A percentile compares a stretch with the other conserved stretches of the same genome.
These are phyloP conservation scores for Phytophthora citrophthora DNA, from an alignment of 352 stramenopile species.

Conservation along the genomic window DNA sequence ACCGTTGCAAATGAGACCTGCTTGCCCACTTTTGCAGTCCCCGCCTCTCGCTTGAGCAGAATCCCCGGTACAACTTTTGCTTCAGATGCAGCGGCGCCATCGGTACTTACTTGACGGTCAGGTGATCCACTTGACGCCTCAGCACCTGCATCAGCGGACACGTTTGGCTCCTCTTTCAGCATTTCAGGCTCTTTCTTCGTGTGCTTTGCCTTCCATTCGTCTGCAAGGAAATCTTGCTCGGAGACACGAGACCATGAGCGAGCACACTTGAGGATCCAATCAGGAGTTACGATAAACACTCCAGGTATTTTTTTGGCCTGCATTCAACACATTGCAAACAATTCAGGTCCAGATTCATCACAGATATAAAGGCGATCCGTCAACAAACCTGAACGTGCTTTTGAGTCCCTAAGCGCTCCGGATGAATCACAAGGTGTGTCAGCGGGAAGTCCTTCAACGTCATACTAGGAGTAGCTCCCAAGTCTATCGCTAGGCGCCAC, in stretches of 20 bases:
- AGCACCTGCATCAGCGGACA: neutral
- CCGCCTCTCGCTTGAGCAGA: conserved; percentile 19
- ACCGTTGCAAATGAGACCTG: conserved; percentile 67
- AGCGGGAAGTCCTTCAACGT: conserved; percentile 74
- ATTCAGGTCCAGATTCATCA: neutral
- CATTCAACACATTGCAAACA: conserved; percentile 7
- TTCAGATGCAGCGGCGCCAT: conserved; percentile 14
- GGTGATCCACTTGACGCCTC: conserved; percentile 8
- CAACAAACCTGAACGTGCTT: conserved; percentile 72
- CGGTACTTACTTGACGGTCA: conserved; percentile 10
- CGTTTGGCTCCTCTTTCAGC: conserved; percentile 10
- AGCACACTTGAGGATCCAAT: conserved; percentile 85
- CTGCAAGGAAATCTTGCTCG: conserved; percentile 74
- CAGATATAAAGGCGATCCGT: neutral
- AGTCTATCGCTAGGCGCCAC: conserved; percentile 76
- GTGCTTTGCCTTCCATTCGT: conserved; percentile 65
- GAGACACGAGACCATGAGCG: conserved; percentile 66
- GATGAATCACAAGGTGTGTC: conserved; percentile 88
- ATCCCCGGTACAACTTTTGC: conserved; percentile 27
- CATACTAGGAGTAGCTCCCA: conserved; percentile 73
- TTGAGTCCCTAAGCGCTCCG: conserved; percentile 76
- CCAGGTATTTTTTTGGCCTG: conserved; percentile 67
- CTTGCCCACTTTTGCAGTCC: conserved; percentile 41
- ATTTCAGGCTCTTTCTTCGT: conserved; percentile 29
- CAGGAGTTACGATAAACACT: conserved; percentile 70